Conservation (phyloP, 768 basidiomycete genomes). For the Psilocybe tampanensis region DNA sequence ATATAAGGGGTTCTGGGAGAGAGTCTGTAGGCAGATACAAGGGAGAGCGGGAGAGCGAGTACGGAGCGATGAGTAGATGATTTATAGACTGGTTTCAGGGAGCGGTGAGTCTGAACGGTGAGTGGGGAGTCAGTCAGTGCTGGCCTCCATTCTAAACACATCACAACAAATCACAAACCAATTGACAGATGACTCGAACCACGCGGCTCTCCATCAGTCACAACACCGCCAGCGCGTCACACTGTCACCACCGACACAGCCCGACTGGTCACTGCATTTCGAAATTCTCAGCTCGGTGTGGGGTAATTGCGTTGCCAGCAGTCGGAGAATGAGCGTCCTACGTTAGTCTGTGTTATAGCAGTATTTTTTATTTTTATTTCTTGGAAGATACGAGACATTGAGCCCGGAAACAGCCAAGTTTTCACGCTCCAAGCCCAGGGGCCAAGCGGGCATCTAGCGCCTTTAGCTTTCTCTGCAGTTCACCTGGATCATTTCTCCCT, state of each 20-base stretch:
- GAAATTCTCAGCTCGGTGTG: too few species aligned
- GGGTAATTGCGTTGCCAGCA: too few species aligned
- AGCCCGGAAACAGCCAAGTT: neutral
- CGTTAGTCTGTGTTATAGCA: too few species aligned
- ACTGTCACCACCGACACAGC: too few species aligned
- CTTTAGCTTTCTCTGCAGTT: neutral
- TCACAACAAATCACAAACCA: conserved; percentile 12
- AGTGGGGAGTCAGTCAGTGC: conserved; percentile 22
- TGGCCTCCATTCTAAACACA: conserved; percentile 16
- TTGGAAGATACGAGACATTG: too few species aligned
- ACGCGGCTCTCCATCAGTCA: conserved; percentile 17
- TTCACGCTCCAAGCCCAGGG: neutral
- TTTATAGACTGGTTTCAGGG: conserved; percentile 16
- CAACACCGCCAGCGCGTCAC: conserved; percentile 14
- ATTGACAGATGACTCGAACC: conserved; percentile 26
- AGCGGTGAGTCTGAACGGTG: conserved; percentile 12
- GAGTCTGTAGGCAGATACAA: neutral
- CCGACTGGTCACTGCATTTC: too few species aligned
- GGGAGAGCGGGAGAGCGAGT: neutral
- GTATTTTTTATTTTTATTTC: too few species aligned
- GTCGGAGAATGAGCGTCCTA: too few species aligned
- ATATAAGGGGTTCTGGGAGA: neutral
- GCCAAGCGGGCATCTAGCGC: conserved; percentile 1
- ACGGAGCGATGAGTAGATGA: conserved; percentile 10
- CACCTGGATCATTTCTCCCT: conserved; percentile 3